Conservation (phyloP, 306 rosid species). For the Lathyrus aphaca region DNA sequence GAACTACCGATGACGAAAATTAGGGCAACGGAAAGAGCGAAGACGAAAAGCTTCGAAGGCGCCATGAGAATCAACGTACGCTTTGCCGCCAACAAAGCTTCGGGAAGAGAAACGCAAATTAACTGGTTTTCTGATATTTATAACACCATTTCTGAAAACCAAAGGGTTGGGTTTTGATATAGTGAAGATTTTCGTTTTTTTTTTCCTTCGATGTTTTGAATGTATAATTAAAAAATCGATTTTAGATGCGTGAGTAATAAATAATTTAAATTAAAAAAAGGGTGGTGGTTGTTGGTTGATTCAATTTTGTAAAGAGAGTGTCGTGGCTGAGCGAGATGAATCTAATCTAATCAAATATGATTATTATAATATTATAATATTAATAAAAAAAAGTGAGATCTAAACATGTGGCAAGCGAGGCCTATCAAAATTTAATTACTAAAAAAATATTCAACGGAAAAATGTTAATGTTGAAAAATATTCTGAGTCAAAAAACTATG, state of each 20-base stretch:
- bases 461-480: too few relatives aligned
- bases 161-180: conserved; percentile 2
- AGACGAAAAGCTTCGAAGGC: conserved; percentile 61
- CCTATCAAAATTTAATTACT: not conserved
- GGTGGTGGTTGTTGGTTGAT: conserved; percentile 1
- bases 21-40: conserved; percentile 61
- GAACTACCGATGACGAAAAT: conserved; percentile 47
- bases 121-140: conserved; percentile 15
- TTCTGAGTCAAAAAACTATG: too few relatives aligned
- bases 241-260: not conserved
- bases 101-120: not conserved
- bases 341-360: not conserved
- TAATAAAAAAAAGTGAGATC: not conserved
- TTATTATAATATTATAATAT: not conserved
- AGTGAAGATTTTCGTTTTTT: not conserved
- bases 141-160: conserved; percentile 2
- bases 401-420: conserved; percentile 40
- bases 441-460: not conserved
- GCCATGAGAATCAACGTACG: conserved; percentile 64
- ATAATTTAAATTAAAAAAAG: not conserved
- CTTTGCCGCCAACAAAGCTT: conserved; percentile 60
- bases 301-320: not conserved
- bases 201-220: not conserved
- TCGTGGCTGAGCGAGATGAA: conserved; percentile 17
- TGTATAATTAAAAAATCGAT: not conserved